These are phyloP conservation scores for Ophiorrhiza pumila DNA, from an alignment of 257 asterid species.

Conservation along the genomic window DNA sequence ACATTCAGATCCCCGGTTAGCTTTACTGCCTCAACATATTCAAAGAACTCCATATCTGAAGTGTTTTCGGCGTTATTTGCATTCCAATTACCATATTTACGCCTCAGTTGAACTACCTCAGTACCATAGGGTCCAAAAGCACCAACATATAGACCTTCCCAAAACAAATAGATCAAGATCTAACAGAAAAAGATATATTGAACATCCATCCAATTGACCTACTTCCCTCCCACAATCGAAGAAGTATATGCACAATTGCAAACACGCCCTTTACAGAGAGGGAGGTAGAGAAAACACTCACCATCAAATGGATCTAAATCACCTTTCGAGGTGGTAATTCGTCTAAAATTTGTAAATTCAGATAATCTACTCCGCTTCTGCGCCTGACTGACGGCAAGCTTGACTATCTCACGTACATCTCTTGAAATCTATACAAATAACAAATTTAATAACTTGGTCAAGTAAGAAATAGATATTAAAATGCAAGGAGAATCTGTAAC, in stretches of 20 bases:
- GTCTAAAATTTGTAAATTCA: conserved; percentile 71
- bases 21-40: conserved; percentile 96
- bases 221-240: not conserved
- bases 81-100: conserved; percentile 92
- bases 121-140: conserved; percentile 97
- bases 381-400: conserved; percentile 81
- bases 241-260: not conserved
- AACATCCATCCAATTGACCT: not conserved
- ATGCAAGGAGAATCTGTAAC: not conserved
- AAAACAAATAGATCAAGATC: conserved; percentile 20
- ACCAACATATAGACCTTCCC: conserved; percentile 82
- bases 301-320: conserved; percentile 96
- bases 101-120: conserved; percentile 86
- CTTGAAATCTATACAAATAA: conserved; percentile 51
- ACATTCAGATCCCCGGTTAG: conserved; percentile 94
- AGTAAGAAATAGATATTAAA: conserved; percentile 1
- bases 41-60: conserved; percentile 81
- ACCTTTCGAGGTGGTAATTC: conserved; percentile 57
- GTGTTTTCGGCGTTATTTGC: conserved; percentile 44
- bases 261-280: not conserved
- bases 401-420: conserved; percentile 81
- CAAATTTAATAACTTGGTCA: conserved; percentile 18
- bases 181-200: not conserved
- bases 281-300: conserved; percentile 29
- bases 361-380: conserved; percentile 67